Evolutionary conservation across 129 eudicot species (phyloP), one percentile per base, ranked within the genome.

Genomic region (Sambucus nigra): DNA sequence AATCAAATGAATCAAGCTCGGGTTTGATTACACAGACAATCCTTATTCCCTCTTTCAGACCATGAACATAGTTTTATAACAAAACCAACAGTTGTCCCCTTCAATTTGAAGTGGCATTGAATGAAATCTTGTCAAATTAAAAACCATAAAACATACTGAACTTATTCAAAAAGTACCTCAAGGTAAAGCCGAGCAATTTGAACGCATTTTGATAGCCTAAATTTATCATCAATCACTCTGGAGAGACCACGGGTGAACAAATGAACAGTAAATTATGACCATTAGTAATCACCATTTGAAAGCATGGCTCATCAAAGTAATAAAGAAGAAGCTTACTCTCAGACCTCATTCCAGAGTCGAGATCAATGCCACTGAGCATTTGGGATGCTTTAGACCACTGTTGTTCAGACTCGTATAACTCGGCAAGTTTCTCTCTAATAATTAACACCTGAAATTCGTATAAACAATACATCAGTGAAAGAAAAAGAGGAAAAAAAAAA

Each of bases 361-460:
- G 74, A 82, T 91, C 98, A 64, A 85, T 91, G 69, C 98, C 98
- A 60, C 98, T 91, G 14, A 85, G 98, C 94, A 91, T 91, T 55
- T 82, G 87, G 25, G 98, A 95, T 26, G 98, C 98, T 67, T 77
- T 79, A 57, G 98, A 91, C 98, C 98, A 91, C 49, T 75, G 66
- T 66, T 84, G 81, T 71, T 91, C 98, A 20, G 98, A 85, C 68
- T 91, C 98, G 28, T 81, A 91, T 64, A 91, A 58, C 49, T 85
- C 95, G 10, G 98, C 95, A 65, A 91, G 89, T 73, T 91, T 91
- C 65, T 91, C 98, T 59, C 98, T 76, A 16, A 91, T 81, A 55
- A 85, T 72, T 42, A 91, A 74, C 8, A 86, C 98, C 98, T 91
- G 77, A 45, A 73, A 25, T 39, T 66, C 45, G 51, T 33, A 57